Percentiles rank a stretch among this genome's conserved stretches.
Conservation (phyloP, 495 filamentous ascomycete species). For the Rhypophila decipiens region DNA sequence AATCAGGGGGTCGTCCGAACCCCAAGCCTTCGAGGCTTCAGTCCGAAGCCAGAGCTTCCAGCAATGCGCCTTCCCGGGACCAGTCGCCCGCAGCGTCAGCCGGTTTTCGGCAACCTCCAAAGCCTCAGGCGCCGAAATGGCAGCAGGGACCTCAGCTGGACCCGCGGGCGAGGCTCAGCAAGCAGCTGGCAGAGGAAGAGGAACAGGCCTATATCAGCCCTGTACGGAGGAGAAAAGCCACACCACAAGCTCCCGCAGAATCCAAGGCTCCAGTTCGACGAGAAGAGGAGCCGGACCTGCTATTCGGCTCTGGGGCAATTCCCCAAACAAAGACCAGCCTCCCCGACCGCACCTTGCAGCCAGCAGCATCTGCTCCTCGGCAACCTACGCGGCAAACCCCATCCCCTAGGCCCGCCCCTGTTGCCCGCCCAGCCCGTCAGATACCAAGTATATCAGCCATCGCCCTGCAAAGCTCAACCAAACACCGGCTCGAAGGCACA, state of each 20-base stretch:
- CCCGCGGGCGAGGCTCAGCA: conserved; percentile 56
- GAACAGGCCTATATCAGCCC: conserved; percentile 83
- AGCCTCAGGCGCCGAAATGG: conserved; percentile 32
- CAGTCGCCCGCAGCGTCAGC: conserved; percentile 41
- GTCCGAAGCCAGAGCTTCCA: conserved; percentile 16
- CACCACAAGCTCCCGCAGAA: conserved; percentile 35
- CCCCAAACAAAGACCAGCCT: conserved; percentile 14
- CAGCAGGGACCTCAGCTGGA: conserved; percentile 45
- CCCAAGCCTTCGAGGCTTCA: conserved; percentile 25
- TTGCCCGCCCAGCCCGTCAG: conserved; percentile 46
- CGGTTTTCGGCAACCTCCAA: conserved; percentile 11
- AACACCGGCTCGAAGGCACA: conserved; percentile 71
- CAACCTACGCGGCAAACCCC: conserved; percentile 39
- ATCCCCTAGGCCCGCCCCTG: conserved; percentile 19
- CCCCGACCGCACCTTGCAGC: conserved; percentile 22
- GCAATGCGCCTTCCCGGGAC: conserved; percentile 27
- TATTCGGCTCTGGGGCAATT: conserved; percentile 38
- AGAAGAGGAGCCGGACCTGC: conserved; percentile 51
- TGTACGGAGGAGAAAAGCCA: conserved; percentile 67
- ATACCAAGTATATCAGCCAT: conserved; percentile 63
- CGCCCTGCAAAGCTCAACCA: conserved; percentile 63
- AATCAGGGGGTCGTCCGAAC: conserved; percentile 50
- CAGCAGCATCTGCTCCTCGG: conserved; percentile 16
- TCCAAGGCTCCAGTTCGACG: conserved; percentile 34
- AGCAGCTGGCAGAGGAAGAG: conserved; percentile 73